phyloP scores from a whole-genome alignment of 768 basidiomycete genomes.

The Termitomyces sp. region DNA sequence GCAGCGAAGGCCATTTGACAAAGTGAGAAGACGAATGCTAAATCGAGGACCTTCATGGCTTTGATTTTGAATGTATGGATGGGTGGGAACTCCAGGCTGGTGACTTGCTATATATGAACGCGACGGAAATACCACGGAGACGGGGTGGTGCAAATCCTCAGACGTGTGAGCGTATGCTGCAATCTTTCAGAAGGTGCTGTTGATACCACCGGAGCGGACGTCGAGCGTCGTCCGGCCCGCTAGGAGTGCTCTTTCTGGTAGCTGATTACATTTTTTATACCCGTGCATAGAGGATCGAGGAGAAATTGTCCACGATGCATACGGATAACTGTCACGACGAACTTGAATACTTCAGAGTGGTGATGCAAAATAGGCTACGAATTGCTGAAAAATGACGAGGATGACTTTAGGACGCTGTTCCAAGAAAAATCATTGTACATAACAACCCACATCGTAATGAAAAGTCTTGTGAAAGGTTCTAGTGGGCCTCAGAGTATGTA shows the following conservation, averaged over 20 bases:
- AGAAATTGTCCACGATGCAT: neutral
- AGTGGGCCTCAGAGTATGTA: neutral
- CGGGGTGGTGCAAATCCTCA: too few relatives aligned
- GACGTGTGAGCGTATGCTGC: neutral
- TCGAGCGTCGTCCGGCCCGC: neutral
- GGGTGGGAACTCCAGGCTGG: neutral
- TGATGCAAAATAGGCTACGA: neutral
- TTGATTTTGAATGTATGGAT: neutral
- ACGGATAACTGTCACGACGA: neutral
- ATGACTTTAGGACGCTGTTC: neutral
- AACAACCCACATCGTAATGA: too few relatives aligned
- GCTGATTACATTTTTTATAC: neutral
- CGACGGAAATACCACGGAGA: constrained; percentile 4
- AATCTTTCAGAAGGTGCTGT: neutral
- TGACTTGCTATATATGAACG: constrained; percentile 1
- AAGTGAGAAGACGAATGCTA: neutral
- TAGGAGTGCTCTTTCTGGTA: neutral
- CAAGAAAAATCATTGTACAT: too few relatives aligned
- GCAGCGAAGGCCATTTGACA: constrained; percentile 24
- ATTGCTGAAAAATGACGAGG: neutral
- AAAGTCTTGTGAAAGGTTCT: neutral
- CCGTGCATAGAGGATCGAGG: too few relatives aligned
- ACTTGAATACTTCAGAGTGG: too few relatives aligned
- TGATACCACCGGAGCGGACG: neutral
- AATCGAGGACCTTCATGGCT: neutral